Base-by-base conservation (phyloP, 768 basidiomycete genomes). In the Crepidotus variabilis region DNA sequence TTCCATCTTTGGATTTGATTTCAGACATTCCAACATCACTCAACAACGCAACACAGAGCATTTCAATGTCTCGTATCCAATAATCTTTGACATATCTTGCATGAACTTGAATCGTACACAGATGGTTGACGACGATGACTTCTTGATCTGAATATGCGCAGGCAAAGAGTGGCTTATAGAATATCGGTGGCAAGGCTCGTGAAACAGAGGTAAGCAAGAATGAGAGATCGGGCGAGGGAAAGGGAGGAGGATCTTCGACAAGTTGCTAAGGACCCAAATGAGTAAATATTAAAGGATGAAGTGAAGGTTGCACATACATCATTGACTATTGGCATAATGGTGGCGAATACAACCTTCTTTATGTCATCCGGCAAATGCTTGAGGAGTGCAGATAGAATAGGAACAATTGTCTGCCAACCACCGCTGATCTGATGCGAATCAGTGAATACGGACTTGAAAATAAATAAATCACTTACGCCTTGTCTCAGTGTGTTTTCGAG, bases 121-220 rank as follows among this genome's bases (percentile, higher is more conserved):
- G 76, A 57, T 88, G 81, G 52, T 80, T 82, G 10, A 82, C 74
- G 9, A 88, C 74, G 10, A 79, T 75, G n/a, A 79, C 63, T 54
- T 84, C 84, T 61, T 86, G 87, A 45, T 76, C 74, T 0, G 87
- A 83, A 2, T 82, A 82, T 0, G 89, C 86, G 58, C 87, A 88
- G 0, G 77, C 69, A 62, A 91, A 88, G 7, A 92, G 69, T 0
- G 87, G 85, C 64, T 85, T 88, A 73, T 82, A 90, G 69, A 92
- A 89, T 0, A 84, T 57, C 51, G 79, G 83, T 0, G 88, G 88
- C 55, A 81, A 78, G 14, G 68, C 60, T 47, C 75, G 71, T 1
- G 86, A 82, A 18, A 86, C 60, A 14, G 69, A 69, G 32, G 78
- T 72, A 1, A 90, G 71, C 43, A 91, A 72, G 33, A 73, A 69